phyloP scores from a whole-genome alignment of 345 rosid genomes.

The Acer campestre region DNA sequence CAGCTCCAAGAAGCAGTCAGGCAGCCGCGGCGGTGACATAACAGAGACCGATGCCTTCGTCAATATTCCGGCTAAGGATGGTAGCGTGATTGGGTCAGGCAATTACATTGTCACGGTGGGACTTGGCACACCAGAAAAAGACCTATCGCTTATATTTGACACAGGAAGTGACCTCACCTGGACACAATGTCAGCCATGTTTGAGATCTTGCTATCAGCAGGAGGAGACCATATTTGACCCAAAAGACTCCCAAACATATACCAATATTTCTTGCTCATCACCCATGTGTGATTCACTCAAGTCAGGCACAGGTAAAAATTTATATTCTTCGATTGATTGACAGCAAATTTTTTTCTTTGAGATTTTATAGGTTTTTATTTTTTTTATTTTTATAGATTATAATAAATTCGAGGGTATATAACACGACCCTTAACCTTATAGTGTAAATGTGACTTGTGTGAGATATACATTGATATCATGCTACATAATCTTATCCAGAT shows the following conservation, averaged over 20 bases:
- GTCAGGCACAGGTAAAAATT: neutral
- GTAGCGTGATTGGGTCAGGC: conserved; percentile 44
- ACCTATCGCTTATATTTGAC: conserved; percentile 50
- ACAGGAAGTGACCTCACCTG: conserved; percentile 77
- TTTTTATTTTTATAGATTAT: no score
- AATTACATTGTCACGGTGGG: conserved; percentile 60
- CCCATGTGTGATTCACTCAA: conserved; percentile 26
- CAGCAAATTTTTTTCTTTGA: neutral
- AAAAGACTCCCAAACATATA: conserved; percentile 47
- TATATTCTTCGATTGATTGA: neutral
- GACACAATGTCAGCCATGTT: conserved; percentile 64
- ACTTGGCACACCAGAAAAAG: conserved; percentile 59
- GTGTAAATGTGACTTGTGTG: no score
- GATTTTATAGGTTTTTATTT: no score
- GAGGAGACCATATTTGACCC: conserved; percentile 54
- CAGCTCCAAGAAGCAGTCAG: conserved; percentile 14
- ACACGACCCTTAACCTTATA: no score
- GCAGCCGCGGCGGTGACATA: conserved; percentile 18
- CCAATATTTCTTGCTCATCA: conserved; percentile 59
- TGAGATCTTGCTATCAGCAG: conserved; percentile 45
- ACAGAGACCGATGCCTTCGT: conserved; percentile 24
- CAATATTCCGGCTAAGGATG: conserved; percentile 61
- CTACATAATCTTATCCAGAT: no score
- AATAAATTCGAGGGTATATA: no score
- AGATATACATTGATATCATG: no score